Base-by-base conservation (phyloP, 1,139 yeast genomes). In the Candida tetrigidarum region DNA sequence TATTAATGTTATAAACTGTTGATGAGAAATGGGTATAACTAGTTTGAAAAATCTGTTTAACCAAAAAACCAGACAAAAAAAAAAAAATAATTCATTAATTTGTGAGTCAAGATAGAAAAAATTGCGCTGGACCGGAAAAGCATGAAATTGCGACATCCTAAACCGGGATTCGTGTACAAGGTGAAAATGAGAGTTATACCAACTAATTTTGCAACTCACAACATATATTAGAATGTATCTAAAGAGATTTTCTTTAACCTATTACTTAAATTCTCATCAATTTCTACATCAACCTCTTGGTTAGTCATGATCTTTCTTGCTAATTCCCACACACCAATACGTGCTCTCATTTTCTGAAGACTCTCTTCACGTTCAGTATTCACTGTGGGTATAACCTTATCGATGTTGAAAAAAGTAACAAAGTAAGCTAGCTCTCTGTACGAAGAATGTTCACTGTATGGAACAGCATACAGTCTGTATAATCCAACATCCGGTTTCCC, bases 401-500 rank as follows among this genome's bases (percentile, higher is more conserved):
- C 66, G 50, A 81, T 74, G 8, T 74, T 64, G 42, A 88, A 59
- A 29, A 74, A 67, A 2, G 76, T 67, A 28, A 84, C 79, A 58
- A 92, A 88, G 50, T 77, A 75, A 7, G 84, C 74, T 41, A 93
- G 71, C 57, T 93, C 98, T 38, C 87, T 69, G 57, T 83, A 92
- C 42, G 96, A 88, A 11, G 97, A 90, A 66, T 93, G 99, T 60
- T 93, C 99, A 56, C 96, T 86, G 58, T 93, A 93, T 0, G 98
- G 98, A 0, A 92, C 76, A 28, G 81, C 67, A 56, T 83, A 83
- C 1, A 83, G 67, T 43, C 84, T 76, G 49, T 61, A 64, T 20
- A 67, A 52, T 5, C 63, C 58, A 29, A 52, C 54, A 39, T 69
- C 71, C 3, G 59, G 60, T 29, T 58, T 59, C 19, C 54, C 59